These are phyloP conservation scores for Ophiocordyceps sinensis DNA, from an alignment of 2,329 filamentous ascomycete species.

Conservation along the genomic window DNA sequence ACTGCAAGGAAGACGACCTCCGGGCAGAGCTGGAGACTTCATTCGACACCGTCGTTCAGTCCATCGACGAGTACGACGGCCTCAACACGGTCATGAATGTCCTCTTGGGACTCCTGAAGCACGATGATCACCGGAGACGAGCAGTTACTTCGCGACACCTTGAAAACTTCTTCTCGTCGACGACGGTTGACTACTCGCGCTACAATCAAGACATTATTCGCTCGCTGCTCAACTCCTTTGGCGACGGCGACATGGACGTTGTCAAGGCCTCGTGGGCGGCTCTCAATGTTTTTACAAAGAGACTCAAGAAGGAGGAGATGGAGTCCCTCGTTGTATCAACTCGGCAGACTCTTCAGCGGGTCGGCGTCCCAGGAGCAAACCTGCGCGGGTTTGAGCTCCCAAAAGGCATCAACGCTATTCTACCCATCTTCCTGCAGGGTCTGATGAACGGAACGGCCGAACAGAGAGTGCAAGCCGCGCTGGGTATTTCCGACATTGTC, in stretches of 20 bases:
- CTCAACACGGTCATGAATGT: constrained; percentile 93
- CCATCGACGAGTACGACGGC: constrained; percentile 91
- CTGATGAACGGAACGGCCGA: constrained; percentile 92
- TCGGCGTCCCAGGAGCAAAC: constrained; percentile 74
- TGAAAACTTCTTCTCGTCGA: constrained; percentile 68
- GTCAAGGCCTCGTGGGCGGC: constrained; percentile 85
- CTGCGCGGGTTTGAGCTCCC: constrained; percentile 81
- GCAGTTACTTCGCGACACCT: constrained; percentile 66
- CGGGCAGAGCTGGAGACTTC: constrained; percentile 59
- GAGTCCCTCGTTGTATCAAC: constrained; percentile 80
- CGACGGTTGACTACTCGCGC: constrained; percentile 78
- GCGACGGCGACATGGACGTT: constrained; percentile 69
- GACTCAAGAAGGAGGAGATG: constrained; percentile 94
- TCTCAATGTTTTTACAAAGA: constrained; percentile 74
- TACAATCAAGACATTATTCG: constrained; percentile 95
- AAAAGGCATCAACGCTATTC: constrained; percentile 91
- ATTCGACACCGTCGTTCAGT: constrained; percentile 80
- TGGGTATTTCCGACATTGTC: constrained; percentile 91
- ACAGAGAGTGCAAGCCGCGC: constrained; percentile 78
- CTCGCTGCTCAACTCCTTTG: constrained; percentile 79
- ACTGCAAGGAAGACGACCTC: constrained; percentile 59
- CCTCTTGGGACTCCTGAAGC: constrained; percentile 73
- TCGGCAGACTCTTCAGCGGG: constrained; percentile 69
- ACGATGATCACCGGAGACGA: constrained; percentile 80
- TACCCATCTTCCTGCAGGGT: constrained; percentile 95